Evolutionary conservation across 2,329 filamentous ascomycete genomes (phyloP).

Genomic region (Pleomassaria siparia): DNA sequence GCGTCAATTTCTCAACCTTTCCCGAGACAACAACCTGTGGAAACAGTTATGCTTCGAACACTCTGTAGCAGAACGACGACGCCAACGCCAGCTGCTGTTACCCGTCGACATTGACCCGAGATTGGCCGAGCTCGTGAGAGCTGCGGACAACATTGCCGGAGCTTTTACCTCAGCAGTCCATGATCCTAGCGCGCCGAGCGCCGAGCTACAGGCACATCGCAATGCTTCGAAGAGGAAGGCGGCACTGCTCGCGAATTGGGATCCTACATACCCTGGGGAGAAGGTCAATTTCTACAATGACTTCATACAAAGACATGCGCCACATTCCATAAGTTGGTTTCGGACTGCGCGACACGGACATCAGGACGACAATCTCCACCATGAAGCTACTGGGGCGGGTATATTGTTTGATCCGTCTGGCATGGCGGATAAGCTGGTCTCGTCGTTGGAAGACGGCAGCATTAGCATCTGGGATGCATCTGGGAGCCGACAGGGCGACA

Average conservation of each 20-base stretch:
- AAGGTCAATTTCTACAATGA: conserved; percentile 83
- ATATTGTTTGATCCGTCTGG: conserved; percentile 59
- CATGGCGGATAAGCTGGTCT: conserved; percentile 64
- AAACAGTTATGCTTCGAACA: conserved; percentile 71
- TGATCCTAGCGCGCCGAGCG: conserved; percentile 29
- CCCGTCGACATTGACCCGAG: conserved; percentile 42
- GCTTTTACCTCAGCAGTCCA: conserved; percentile 26
- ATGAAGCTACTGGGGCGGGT: conserved; percentile 74
- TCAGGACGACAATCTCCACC: conserved; percentile 45
- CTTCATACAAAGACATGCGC: conserved; percentile 79
- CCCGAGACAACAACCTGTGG: conserved; percentile 77
- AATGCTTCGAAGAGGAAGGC: conserved; percentile 46
- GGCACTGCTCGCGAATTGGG: conserved; percentile 76
- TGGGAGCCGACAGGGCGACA: conserved; percentile 57
- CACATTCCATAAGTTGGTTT: conserved; percentile 75
- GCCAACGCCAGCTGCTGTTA: conserved; percentile 50
- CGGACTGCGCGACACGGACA: conserved; percentile 57
- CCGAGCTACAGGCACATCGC: conserved; percentile 32
- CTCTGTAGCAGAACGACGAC: conserved; percentile 65
- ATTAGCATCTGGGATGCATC: conserved; percentile 77
- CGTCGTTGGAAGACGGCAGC: conserved; percentile 82
- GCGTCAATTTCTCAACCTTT: conserved; percentile 64
- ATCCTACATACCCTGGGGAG: conserved; percentile 73
- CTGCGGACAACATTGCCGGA: conserved; percentile 37
- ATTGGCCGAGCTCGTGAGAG: conserved; percentile 46